phyloP scores from a whole-genome alignment of 2,329 filamentous ascomycete species.

The Shiraia sp. region DNA sequence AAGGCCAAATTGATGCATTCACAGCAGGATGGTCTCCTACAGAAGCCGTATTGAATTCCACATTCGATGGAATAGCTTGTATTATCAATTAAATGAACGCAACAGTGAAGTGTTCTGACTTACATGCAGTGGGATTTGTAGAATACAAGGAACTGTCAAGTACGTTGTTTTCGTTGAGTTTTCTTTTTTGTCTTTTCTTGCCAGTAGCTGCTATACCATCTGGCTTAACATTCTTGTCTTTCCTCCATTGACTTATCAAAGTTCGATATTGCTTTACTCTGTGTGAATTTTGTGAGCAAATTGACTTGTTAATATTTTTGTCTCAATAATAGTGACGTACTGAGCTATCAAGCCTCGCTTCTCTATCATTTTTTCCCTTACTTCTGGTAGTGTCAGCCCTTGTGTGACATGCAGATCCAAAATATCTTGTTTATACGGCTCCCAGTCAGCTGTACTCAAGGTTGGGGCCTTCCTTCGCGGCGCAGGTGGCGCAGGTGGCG shows the following conservation, averaged over 20 bases:
- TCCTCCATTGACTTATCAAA: slow-evolving; percentile 19
- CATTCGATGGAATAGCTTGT: slow-evolving; percentile 21
- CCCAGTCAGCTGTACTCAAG: slow-evolving; percentile 22
- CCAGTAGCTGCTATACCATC: slow-evolving; percentile 29
- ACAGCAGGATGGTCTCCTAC: slow-evolving; percentile 14
- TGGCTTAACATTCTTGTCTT: slow-evolving; percentile 24
- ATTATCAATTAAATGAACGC: slow-evolving; percentile 7
- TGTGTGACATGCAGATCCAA: slow-evolving; percentile 14
- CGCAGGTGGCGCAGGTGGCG: too few species aligned
- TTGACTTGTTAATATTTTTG: neutral
- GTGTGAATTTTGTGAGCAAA: neutral
- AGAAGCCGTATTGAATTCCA: slow-evolving; percentile 18
- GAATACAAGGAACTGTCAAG: slow-evolving; percentile 15
- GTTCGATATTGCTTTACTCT: slow-evolving; percentile 7
- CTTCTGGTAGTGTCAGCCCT: slow-evolving; percentile 6
- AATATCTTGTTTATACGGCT: slow-evolving; percentile 19
- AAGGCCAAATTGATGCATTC: slow-evolving; percentile 3
- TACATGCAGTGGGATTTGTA: slow-evolving; percentile 22
- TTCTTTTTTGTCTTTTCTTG: slow-evolving; percentile 19
- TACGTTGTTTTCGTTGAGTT: slow-evolving; percentile 19
- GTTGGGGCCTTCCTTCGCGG: slow-evolving; percentile 22
- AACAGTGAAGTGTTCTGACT: slow-evolving; percentile 2
- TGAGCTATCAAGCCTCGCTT: slow-evolving; percentile 17
- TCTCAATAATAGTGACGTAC: slow-evolving; percentile 10
- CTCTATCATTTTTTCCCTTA: slow-evolving; percentile 12